Conservation (phyloP, 148 eudicot species). For the Salicornia ramosissima region DNA sequence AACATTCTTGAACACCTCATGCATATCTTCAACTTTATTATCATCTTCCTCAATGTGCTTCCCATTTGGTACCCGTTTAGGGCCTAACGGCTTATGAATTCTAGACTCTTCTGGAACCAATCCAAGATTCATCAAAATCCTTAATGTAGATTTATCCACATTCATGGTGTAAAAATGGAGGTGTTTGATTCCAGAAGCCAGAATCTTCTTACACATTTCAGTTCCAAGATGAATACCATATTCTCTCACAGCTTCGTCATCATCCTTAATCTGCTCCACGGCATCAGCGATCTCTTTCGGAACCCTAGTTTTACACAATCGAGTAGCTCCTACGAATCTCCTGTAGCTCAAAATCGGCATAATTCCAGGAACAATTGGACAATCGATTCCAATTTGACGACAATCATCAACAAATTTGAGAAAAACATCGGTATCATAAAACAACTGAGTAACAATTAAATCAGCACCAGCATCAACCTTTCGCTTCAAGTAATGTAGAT, state of each 20-base stretch:
- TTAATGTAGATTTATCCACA: constrained; percentile 90
- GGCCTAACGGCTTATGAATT: constrained; percentile 73
- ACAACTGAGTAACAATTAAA: constrained; percentile 83
- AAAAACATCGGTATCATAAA: constrained; percentile 80
- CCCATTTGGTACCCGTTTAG: constrained; percentile 74
- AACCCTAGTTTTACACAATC: constrained; percentile 92
- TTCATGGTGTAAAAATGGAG: constrained; percentile 84
- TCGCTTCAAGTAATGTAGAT: constrained; percentile 82
- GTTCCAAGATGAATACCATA: constrained; percentile 95
- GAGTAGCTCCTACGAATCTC: constrained; percentile 81
- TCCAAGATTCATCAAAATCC: constrained; percentile 87
- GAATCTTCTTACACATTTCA: constrained; percentile 97
- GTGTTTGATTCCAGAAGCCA: constrained; percentile 74
- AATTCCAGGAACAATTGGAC: constrained; percentile 96
- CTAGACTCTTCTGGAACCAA: constrained; percentile 83
- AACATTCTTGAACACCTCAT: constrained; percentile 68
- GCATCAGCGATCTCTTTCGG: constrained; percentile 81
- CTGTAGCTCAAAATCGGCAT: constrained; percentile 89
- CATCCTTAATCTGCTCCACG: constrained; percentile 90
- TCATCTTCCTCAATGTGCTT: constrained; percentile 83
- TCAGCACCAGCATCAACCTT: constrained; percentile 99
- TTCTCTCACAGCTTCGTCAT: constrained; percentile 91
- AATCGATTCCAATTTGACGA: constrained; percentile 80
- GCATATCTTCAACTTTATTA: constrained; percentile 69
- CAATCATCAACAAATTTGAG: constrained; percentile 87